A percentile compares a stretch with the other conserved stretches of the same genome.
phyloP scores from a whole-genome alignment of 208 protist genomes.

The Angomonas ambiguus region DNA sequence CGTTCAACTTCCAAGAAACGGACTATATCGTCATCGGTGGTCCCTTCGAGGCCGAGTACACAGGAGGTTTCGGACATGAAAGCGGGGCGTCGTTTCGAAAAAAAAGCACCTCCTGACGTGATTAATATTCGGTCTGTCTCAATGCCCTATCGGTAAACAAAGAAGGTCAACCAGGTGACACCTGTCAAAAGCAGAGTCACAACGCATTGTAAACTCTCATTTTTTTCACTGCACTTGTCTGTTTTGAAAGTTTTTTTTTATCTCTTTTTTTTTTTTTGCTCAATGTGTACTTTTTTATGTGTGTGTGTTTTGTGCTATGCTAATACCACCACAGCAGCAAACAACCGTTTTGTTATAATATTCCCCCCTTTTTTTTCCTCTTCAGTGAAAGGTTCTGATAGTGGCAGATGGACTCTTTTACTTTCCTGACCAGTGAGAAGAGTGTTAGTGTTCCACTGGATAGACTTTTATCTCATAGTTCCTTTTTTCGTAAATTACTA shows the following conservation, averaged over 20 bases:
- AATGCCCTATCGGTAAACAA: background rate
- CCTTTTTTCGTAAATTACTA: constrained; percentile 4
- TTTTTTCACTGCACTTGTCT: background rate
- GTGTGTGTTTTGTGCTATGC: no score
- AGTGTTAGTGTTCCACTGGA: background rate
- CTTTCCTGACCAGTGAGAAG: background rate
- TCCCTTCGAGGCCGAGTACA: background rate
- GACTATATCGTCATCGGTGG: background rate
- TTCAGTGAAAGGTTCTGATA: no score
- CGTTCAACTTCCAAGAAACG: background rate
- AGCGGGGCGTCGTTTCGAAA: background rate
- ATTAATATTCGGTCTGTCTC: constrained; percentile 1
- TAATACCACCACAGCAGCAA: no score
- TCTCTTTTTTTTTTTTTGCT: constrained; percentile 6
- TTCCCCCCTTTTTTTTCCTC: constrained; percentile 3
- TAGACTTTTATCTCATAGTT: background rate
- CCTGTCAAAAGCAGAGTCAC: background rate
- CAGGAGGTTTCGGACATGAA: background rate
- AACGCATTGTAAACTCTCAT: background rate
- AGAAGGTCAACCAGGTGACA: background rate
- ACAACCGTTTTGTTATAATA: no score
- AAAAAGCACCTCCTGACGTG: background rate
- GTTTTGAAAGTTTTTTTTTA: background rate
- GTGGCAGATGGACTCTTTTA: background rate
- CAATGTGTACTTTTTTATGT: background rate